Conservation (phyloP, 2,329 filamentous ascomycete species). For the Arthroderma sp. region DNA sequence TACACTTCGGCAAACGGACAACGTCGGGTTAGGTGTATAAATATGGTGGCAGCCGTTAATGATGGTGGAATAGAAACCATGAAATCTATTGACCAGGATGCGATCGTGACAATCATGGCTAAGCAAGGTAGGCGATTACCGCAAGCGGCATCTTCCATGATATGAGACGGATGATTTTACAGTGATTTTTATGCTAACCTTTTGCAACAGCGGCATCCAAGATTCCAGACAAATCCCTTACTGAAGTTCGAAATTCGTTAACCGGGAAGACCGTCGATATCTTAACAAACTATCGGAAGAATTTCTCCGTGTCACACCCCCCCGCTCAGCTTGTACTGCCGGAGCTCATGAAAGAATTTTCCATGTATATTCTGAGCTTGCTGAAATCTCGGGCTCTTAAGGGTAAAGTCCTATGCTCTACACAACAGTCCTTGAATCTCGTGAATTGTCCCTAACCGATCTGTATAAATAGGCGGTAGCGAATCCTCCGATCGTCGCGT, state of each 20-base stretch:
- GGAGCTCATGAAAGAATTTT: slow-evolving; percentile 88
- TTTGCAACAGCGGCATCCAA: slow-evolving; percentile 55
- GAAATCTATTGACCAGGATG: slow-evolving; percentile 92
- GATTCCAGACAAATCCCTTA: slow-evolving; percentile 61
- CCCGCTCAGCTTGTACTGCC: slow-evolving; percentile 89
- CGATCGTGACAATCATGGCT: slow-evolving; percentile 72
- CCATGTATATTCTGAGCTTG: slow-evolving; percentile 87
- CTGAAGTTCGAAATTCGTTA: slow-evolving; percentile 70
- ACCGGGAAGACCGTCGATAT: slow-evolving; percentile 91
- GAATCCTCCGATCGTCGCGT: slow-evolving; percentile 84
- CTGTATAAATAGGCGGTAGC: slow-evolving; percentile 47
- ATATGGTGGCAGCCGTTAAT: slow-evolving; percentile 83
- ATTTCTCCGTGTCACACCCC: slow-evolving; percentile 75
- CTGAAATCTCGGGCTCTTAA: slow-evolving; percentile 90
- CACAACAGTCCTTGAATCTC: neutral
- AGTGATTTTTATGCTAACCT: slow-evolving; percentile 13
- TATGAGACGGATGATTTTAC: neutral
- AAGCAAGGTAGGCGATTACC: slow-evolving; percentile 51
- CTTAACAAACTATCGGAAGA: slow-evolving; percentile 80
- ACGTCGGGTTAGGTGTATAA: slow-evolving; percentile 80
- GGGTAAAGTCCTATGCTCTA: slow-evolving; percentile 24
- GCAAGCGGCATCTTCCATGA: too few relatives aligned
- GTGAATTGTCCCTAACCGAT: neutral
- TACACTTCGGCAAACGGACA: slow-evolving; percentile 88
- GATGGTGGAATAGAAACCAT: slow-evolving; percentile 71